A percentile compares a stretch with the other conserved stretches of the same genome.
phyloP scores from a whole-genome alignment of 176 grass and related monocot species.

The Oryza meridionalis region DNA sequence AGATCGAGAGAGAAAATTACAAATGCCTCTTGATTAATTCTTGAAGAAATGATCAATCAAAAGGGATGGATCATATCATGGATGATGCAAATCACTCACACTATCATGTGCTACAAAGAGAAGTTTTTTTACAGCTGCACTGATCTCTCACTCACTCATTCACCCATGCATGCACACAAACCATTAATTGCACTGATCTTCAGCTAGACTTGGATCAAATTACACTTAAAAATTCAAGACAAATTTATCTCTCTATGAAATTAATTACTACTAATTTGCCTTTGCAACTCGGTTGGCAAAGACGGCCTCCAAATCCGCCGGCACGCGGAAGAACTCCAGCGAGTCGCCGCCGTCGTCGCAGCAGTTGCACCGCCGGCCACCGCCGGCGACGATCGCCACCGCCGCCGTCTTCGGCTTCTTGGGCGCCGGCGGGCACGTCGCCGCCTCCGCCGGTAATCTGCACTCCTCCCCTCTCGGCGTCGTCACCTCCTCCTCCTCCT shows the following conservation, averaged over 20 bases:
- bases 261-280: constrained; percentile 20
- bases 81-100: constrained; percentile 1
- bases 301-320: constrained; percentile 50
- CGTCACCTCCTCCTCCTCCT: constrained; percentile 19
- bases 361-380: constrained; percentile 42
- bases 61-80: background rate
- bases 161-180: background rate
- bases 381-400: constrained; percentile 20
- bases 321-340: constrained; percentile 58
- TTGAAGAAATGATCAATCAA: background rate
- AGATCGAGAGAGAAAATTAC: background rate
- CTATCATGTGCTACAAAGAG: constrained; percentile 23
- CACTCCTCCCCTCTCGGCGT: constrained; percentile 49
- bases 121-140: constrained; percentile 44
- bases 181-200: background rate
- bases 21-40: constrained; percentile 12
- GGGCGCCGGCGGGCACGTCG: constrained; percentile 56
- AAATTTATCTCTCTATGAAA: background rate
- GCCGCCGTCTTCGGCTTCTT: constrained; percentile 48
- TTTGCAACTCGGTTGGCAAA: constrained; percentile 43
- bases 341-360: constrained; percentile 42
- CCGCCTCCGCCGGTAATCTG: constrained; percentile 36
- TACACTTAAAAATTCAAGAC: background rate
- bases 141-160: constrained; percentile 9
- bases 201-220: constrained; percentile 19